Percentiles rank a stretch among this genome's conserved stretches.
These are phyloP conservation scores for Sarocladium kiliense DNA, from an alignment of 2,329 filamentous ascomycete species.

Conservation along the genomic window DNA sequence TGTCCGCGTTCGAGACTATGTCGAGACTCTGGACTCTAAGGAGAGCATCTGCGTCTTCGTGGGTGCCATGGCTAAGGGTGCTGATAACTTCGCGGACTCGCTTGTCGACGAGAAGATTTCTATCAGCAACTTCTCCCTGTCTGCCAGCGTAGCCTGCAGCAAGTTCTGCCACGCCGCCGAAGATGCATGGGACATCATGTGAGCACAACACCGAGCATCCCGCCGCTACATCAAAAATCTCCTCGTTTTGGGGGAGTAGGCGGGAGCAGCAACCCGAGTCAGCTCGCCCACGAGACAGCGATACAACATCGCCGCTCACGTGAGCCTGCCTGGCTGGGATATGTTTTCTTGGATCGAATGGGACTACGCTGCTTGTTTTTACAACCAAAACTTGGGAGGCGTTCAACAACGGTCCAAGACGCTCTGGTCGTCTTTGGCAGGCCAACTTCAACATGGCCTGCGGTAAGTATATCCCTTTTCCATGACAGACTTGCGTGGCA, in stretches of 20 bases:
- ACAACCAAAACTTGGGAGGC: conserved; percentile 74
- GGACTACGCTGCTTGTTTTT: conserved; percentile 75
- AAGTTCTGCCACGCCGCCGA: conserved; percentile 99
- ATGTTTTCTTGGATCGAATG: conserved; percentile 54
- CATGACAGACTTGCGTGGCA: not conserved
- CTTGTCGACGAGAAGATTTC: conserved; percentile 96
- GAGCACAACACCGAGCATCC: conserved; percentile 24
- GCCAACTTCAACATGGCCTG: conserved; percentile 63
- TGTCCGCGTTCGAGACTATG: conserved; percentile 83
- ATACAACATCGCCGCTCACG: conserved; percentile 66
- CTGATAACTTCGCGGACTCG: conserved; percentile 89
- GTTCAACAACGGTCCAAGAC: conserved; percentile 73
- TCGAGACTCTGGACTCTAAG: conserved; percentile 69
- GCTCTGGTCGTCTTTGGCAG: conserved; percentile 51
- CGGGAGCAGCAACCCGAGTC: conserved; percentile 18
- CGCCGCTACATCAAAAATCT: not conserved
- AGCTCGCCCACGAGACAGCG: conserved; percentile 39
- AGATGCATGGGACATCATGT: conserved; percentile 92
- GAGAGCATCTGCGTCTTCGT: conserved; percentile 98
- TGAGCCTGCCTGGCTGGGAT: conserved; percentile 34
- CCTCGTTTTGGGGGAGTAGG: conserved; percentile 13
- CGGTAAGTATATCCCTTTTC: conserved; percentile 18
- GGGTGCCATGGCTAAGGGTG: conserved; percentile 96
- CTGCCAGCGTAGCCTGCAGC: conserved; percentile 96
- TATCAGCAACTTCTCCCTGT: conserved; percentile 97